Conservation (phyloP, 2,329 filamentous ascomycete genomes). For the Clonostachys sp. region DNA sequence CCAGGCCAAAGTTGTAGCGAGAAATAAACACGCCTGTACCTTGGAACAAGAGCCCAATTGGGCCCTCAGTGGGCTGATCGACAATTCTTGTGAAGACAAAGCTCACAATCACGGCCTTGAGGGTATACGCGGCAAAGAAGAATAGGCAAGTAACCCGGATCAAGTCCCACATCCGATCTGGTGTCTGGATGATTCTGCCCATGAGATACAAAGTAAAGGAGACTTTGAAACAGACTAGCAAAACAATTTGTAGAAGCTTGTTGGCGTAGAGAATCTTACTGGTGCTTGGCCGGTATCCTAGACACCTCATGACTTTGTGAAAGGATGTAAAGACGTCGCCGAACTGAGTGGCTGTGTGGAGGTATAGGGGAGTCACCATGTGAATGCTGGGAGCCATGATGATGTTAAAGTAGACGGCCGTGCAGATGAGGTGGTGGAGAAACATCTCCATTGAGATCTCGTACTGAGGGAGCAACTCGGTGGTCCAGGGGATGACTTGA, state of each 20-base stretch:
- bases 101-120: constrained; percentile 6
- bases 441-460: constrained; percentile 12
- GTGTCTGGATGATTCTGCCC: constrained; percentile 9
- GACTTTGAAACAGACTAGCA: constrained; percentile 7
- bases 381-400: constrained; percentile 1
- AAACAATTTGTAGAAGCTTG: constrained; percentile 7
- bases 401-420: constrained; percentile 11
- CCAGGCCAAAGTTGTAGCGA: not conserved
- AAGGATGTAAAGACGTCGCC: constrained; percentile 12
- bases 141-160: constrained; percentile 9
- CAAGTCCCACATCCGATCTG: constrained; percentile 12
- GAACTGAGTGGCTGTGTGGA: constrained; percentile 14
- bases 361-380: constrained; percentile 10
- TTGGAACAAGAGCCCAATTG: constrained; percentile 1
- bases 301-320: constrained; percentile 10
- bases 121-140: constrained; percentile 13
- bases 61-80: not conserved
- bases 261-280: constrained; percentile 9
- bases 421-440: constrained; percentile 14
- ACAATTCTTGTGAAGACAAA: constrained; percentile 9
- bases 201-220: constrained; percentile 9
- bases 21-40: constrained; percentile 3
- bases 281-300: constrained; percentile 6
- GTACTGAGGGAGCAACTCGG: constrained; percentile 8
- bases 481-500: constrained; percentile 13